Evolutionary conservation across 306 rosid species (phyloP).

Genomic region (Parietaria judaica): DNA sequence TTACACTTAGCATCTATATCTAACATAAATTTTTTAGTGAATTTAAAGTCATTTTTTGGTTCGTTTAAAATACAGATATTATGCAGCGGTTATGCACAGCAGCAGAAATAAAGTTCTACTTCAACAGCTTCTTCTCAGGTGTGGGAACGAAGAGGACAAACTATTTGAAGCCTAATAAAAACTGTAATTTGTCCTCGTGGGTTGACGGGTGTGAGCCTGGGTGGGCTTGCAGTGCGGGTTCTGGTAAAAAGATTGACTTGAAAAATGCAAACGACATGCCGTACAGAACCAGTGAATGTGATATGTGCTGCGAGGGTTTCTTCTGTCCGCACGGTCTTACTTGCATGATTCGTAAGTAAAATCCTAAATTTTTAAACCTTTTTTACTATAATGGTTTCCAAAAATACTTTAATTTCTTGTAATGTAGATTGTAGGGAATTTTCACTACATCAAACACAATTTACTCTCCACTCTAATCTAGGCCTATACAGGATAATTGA

Average conservation of each 20-base stretch:
- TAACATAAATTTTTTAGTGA: background rate
- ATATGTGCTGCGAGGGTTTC: slow-evolving; percentile 93
- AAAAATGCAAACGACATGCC: slow-evolving; percentile 51
- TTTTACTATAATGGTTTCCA: too few species aligned
- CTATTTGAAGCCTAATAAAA: slow-evolving; percentile 67
- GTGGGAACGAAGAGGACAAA: slow-evolving; percentile 7
- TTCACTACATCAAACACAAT: too few species aligned
- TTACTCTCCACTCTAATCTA: too few species aligned
- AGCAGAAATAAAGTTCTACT: slow-evolving; percentile 53
- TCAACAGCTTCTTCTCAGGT: slow-evolving; percentile 31
- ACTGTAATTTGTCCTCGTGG: slow-evolving; percentile 73
- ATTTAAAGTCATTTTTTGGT: slow-evolving; percentile 16
- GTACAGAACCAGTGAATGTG: slow-evolving; percentile 41
- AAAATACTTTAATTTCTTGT: too few species aligned
- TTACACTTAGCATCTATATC: too few species aligned
- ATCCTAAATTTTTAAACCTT: too few species aligned
- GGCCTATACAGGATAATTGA: too few species aligned
- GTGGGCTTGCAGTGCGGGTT: slow-evolving; percentile 61
- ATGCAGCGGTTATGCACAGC: slow-evolving; percentile 57
- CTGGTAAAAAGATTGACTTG: slow-evolving; percentile 42
- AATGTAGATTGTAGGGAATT: too few species aligned
- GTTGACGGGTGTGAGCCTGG: slow-evolving; percentile 94
- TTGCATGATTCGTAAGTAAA: slow-evolving; percentile 88
- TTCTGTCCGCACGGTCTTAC: slow-evolving; percentile 92
- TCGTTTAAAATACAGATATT: slow-evolving; percentile 38